Percentiles rank a stretch among this genome's conserved stretches.
phyloP scores from a whole-genome alignment of 2,329 filamentous ascomycete genomes.

The Beauveria caledonica region DNA sequence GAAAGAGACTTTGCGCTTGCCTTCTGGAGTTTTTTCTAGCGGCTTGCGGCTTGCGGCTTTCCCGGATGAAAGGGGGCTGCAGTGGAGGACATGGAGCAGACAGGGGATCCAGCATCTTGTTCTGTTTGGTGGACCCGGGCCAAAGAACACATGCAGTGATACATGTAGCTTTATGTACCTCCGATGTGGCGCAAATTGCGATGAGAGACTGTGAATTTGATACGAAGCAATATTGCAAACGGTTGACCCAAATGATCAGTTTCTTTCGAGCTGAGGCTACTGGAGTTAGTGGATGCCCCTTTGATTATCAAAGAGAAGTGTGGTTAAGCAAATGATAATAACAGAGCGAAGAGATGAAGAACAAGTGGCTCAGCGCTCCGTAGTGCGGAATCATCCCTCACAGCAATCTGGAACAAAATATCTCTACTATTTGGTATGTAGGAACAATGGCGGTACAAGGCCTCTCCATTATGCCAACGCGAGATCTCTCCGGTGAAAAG shows the following conservation, averaged over 20 bases:
- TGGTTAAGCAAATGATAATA: not conserved
- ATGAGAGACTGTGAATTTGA: not conserved
- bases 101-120: not conserved
- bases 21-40: not conserved
- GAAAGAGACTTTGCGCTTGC: not conserved
- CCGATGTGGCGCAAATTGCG: conserved; percentile 9
- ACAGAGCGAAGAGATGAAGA: not conserved
- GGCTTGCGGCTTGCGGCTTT: not conserved
- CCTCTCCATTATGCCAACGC: not conserved
- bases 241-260: not conserved
- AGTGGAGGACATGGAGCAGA: conserved; percentile 3
- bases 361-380: not conserved
- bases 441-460: not conserved
- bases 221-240: not conserved
- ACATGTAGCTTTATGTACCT: conserved; percentile 6
- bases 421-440: too few species aligned
- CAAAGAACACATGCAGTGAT: not conserved
- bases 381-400: too few species aligned
- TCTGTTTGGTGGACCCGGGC: conserved; percentile 1
- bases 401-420: too few species aligned
- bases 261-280: not conserved
- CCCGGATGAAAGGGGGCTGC: conserved; percentile 2
- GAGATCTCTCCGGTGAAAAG: not conserved
- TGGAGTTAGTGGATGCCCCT: not conserved
- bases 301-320: not conserved